Conservation (phyloP, 176 grass and related monocot genomes). For the maize (Zea mays) region DNA sequence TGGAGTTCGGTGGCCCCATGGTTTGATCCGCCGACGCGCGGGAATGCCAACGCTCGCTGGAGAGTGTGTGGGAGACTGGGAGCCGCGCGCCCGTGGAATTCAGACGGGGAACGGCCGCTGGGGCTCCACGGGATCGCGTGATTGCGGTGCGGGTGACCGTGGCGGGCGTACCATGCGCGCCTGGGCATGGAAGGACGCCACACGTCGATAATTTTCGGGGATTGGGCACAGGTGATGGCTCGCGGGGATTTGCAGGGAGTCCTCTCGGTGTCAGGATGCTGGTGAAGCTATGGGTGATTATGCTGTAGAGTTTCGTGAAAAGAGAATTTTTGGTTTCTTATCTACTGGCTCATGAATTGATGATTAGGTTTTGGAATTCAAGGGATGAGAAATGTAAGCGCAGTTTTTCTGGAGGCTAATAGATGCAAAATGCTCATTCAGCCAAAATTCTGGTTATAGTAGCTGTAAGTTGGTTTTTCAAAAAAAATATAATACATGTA, state of each 20-base stretch:
- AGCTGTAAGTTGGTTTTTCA: background rate
- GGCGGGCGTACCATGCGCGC: background rate
- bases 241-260: constrained; percentile 10
- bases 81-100: constrained; percentile 29
- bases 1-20: background rate
- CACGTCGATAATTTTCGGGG: background rate
- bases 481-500: too few relatives aligned
- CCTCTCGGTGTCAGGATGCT: background rate
- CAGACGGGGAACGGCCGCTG: background rate
- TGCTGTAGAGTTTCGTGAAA: constrained; percentile 15
- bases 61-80: background rate
- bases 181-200: background rate
- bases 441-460: background rate
- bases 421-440: background rate
- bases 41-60: constrained; percentile 32
- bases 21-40: constrained; percentile 32
- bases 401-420: background rate
- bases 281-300: background rate
- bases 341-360: too few relatives aligned
- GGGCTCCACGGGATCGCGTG: constrained; percentile 24
- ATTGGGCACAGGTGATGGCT: background rate
- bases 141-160: background rate
- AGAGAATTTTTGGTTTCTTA: background rate
- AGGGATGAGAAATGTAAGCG: background rate
- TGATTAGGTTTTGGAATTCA: constrained; percentile 12